These are phyloP conservation scores for Drechslerella coelobrocha DNA, from an alignment of 2,329 filamentous ascomycete species.

Conservation along the genomic window DNA sequence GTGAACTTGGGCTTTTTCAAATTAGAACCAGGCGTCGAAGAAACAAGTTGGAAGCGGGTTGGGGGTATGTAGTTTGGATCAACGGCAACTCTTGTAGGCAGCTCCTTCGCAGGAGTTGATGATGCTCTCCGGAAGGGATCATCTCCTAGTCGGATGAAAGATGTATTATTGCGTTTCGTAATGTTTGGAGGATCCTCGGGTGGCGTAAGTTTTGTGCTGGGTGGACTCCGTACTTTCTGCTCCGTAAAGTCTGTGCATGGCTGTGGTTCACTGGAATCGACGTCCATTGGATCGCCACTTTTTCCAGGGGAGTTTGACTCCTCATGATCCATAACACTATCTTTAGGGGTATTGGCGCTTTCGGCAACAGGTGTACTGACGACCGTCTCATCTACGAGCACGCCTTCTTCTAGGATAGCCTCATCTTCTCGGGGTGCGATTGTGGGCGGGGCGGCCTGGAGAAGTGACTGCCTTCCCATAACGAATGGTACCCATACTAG, in stretches of 20 bases:
- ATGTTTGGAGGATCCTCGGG: slow-evolving; percentile 30
- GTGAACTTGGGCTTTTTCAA: slow-evolving; percentile 48
- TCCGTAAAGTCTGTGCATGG: slow-evolving; percentile 2
- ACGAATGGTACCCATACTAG: slow-evolving; percentile 96
- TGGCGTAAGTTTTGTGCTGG: slow-evolving; percentile 30
- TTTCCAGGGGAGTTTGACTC: slow-evolving; percentile 26
- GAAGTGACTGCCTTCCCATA: slow-evolving; percentile 73
- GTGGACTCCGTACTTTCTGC: slow-evolving; percentile 27
- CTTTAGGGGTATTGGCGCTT: slow-evolving; percentile 46
- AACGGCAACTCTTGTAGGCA: slow-evolving; percentile 42
- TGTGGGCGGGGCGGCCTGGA: slow-evolving; percentile 81
- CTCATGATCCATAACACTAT: slow-evolving; percentile 43
- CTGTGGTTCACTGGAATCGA: slow-evolving; percentile 36
- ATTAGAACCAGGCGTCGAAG: slow-evolving; percentile 34
- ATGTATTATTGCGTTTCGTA: slow-evolving; percentile 30
- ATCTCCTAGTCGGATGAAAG: slow-evolving; percentile 44
- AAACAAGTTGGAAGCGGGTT: slow-evolving; percentile 44
- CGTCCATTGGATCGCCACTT: slow-evolving; percentile 45
- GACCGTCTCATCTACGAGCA: slow-evolving; percentile 60
- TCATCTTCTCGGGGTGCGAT: slow-evolving; percentile 86
- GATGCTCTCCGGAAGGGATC: slow-evolving; percentile 40
- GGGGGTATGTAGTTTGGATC: slow-evolving; percentile 47
- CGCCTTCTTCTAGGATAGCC: slow-evolving; percentile 56
- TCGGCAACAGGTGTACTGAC: slow-evolving; percentile 55
- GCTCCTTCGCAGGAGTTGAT: slow-evolving; percentile 41